Percentiles rank a stretch among this genome's conserved stretches.
Conservation (phyloP, 257 asterid genomes). For the Lavandula angustifolia region DNA sequence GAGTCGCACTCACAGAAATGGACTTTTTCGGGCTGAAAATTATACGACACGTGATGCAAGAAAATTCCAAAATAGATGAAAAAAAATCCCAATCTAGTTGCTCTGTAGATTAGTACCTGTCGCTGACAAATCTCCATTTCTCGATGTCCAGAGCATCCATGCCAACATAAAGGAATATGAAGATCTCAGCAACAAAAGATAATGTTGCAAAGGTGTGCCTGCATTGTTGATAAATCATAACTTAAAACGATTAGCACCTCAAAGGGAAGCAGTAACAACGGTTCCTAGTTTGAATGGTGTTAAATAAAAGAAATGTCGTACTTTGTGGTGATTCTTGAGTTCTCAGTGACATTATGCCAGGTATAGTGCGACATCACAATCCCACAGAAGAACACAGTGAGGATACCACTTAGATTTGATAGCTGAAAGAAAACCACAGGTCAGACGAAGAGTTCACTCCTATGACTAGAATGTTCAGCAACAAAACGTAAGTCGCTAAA, state of each 20-base stretch:
- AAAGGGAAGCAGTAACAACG: constrained; percentile 23
- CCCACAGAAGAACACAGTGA: constrained; percentile 97
- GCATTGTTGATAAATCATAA: constrained; percentile 36
- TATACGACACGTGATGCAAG: not conserved
- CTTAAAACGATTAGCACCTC: not conserved
- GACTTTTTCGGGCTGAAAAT: constrained; percentile 71
- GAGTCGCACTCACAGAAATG: constrained; percentile 68
- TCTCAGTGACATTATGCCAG: constrained; percentile 99
- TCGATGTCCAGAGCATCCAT: constrained; percentile 99
- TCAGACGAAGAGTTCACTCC: constrained; percentile 17
- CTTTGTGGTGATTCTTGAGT: constrained; percentile 95
- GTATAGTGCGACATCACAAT: constrained; percentile 99
- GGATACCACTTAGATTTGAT: constrained; percentile 84
- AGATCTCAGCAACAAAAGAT: constrained; percentile 89
- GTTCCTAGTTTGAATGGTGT: constrained; percentile 1
- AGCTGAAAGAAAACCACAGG: constrained; percentile 54
- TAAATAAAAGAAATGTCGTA: constrained; percentile 36
- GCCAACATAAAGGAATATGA: constrained; percentile 93
- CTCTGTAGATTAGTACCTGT: constrained; percentile 50
- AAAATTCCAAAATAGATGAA: constrained; percentile 1
- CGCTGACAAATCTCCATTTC: constrained; percentile 82
- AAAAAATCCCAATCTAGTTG: not conserved
- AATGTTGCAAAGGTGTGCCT: constrained; percentile 96
- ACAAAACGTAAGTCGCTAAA: constrained; percentile 19
- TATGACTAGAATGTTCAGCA: not conserved